Evolutionary conservation across 306 rosid genomes (phyloP).

Genomic region (Casuarina glauca): DNA sequence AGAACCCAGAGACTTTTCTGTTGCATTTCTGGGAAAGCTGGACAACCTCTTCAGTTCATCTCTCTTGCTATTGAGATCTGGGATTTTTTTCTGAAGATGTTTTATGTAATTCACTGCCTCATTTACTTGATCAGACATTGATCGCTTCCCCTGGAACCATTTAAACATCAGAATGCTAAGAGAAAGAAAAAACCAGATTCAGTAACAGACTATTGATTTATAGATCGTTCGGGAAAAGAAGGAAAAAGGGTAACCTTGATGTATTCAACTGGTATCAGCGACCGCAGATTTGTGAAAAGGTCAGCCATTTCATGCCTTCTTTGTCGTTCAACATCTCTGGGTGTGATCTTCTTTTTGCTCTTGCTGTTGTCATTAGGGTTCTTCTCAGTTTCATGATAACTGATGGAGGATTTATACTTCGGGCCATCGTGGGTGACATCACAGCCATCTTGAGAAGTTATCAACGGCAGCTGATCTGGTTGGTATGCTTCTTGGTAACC

Average conservation of each 20-base stretch:
- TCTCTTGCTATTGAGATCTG: slow-evolving; percentile 30
- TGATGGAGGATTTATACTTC: slow-evolving; percentile 8
- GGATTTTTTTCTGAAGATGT: slow-evolving; percentile 29
- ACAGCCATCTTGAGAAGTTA: slow-evolving; percentile 12
- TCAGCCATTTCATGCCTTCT: slow-evolving; percentile 54
- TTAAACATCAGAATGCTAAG: background rate
- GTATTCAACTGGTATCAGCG: slow-evolving; percentile 36
- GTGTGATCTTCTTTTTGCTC: slow-evolving; percentile 38
- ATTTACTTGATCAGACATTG: slow-evolving; percentile 49
- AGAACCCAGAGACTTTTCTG: background rate
- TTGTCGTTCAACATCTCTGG: slow-evolving; percentile 47
- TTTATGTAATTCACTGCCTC: slow-evolving; percentile 42
- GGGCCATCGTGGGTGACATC: background rate
- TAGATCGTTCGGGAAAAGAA: background rate
- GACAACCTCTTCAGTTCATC: slow-evolving; percentile 29
- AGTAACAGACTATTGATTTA: background rate
- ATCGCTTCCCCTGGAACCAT: slow-evolving; percentile 46
- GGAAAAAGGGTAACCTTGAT: slow-evolving; percentile 32
- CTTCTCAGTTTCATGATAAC: background rate
- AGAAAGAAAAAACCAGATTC: background rate
- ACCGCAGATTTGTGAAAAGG: slow-evolving; percentile 38
- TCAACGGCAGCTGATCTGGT: slow-evolving; percentile 14
- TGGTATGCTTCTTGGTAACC: slow-evolving; percentile 2
- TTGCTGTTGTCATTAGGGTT: slow-evolving; percentile 5
- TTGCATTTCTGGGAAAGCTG: background rate